phyloP scores from a whole-genome alignment of 225 moss, liverwort and hornwort genomes.

The Marchantia paleacea region DNA sequence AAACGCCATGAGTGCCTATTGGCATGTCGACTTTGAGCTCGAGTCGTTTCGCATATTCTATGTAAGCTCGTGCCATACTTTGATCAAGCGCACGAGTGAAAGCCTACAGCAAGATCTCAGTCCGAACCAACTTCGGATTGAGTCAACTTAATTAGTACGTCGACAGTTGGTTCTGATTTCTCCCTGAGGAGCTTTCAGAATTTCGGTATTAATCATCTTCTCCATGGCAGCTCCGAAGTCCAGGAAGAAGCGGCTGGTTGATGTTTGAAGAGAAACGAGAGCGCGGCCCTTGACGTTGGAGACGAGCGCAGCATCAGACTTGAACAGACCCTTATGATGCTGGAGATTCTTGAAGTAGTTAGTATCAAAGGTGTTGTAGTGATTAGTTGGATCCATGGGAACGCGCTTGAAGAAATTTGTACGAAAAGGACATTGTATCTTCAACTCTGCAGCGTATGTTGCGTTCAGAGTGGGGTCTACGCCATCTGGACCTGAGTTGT shows the following conservation, averaged over 20 bases:
- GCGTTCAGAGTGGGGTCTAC: constrained; percentile 32
- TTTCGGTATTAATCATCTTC: constrained; percentile 8
- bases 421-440: constrained; percentile 28
- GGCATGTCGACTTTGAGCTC: too few relatives aligned
- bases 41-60: too few relatives aligned
- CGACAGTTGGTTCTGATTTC: background rate
- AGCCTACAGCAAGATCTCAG: too few relatives aligned
- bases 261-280: constrained; percentile 3
- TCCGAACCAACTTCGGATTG: too few relatives aligned
- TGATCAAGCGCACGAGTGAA: too few relatives aligned
- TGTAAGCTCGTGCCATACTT: too few relatives aligned
- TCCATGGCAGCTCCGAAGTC: constrained; percentile 12
- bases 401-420: background rate
- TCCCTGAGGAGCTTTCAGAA: background rate
- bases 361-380: constrained; percentile 32
- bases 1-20: too few relatives aligned
- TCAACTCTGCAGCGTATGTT: constrained; percentile 29
- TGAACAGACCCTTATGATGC: constrained; percentile 19
- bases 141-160: background rate
- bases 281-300: constrained; percentile 9
- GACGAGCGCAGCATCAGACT: constrained; percentile 31
- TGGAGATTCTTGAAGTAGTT: constrained; percentile 25
- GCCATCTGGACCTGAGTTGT: constrained; percentile 30
- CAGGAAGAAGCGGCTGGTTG: background rate
- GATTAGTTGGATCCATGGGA: constrained; percentile 27